Percentiles rank a stretch among this genome's conserved stretches.
phyloP scores from a whole-genome alignment of 176 grass and related monocot species.

The Aegilops tauschii region DNA sequence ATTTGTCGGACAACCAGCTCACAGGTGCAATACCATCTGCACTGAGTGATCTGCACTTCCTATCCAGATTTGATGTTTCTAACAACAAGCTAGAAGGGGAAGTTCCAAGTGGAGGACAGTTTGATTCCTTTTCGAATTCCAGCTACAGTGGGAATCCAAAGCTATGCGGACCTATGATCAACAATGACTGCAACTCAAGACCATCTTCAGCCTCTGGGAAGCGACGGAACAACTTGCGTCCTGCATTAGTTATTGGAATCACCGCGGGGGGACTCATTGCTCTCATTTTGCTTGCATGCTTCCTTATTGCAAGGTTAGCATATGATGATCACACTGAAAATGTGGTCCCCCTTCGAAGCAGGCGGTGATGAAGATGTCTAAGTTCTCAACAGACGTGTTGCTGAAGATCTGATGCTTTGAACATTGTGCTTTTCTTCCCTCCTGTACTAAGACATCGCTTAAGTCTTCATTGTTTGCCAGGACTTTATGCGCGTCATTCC shows the following conservation, averaged over 20 bases:
- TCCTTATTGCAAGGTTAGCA: conserved; percentile 24
- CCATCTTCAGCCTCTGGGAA: neutral
- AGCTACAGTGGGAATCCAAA: conserved; percentile 65
- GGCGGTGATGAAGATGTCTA: neutral
- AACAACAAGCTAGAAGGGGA: conserved; percentile 55
- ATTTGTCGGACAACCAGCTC: conserved; percentile 56
- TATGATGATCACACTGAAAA: conserved; percentile 30
- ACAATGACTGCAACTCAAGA: neutral
- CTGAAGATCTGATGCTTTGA: neutral
- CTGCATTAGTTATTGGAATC: neutral
- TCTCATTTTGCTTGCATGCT: conserved; percentile 15
- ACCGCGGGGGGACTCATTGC: neutral
- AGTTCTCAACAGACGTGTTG: neutral
- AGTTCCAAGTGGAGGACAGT: conserved; percentile 54
- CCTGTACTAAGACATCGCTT: neutral
- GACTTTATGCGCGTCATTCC: neutral
- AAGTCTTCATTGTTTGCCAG: neutral
- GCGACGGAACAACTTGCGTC: neutral
- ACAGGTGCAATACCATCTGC: conserved; percentile 47
- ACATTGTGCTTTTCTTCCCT: neutral
- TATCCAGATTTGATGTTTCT: conserved; percentile 58
- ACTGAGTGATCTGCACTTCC: conserved; percentile 52
- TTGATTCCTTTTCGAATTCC: conserved; percentile 45
- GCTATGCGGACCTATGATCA: conserved; percentile 47
- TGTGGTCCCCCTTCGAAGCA: neutral